phyloP scores from a whole-genome alignment of 371 early-diverging fungal genomes.

The Lichtheimia corymbifera region DNA sequence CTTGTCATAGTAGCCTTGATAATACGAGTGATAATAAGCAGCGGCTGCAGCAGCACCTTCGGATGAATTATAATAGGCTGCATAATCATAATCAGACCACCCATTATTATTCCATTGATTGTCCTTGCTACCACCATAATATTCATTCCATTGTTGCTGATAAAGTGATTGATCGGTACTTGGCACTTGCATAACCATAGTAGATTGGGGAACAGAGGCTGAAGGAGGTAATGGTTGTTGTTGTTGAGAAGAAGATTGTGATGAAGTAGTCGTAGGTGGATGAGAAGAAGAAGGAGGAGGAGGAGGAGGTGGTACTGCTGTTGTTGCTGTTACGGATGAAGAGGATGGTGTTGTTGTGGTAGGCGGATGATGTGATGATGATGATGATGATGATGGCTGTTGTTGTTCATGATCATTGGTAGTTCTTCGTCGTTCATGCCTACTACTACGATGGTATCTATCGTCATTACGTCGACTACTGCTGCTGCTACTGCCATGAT shows the following conservation, averaged over 20 bases:
- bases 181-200: too few species aligned
- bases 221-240: background rate
- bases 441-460: conserved; percentile 3
- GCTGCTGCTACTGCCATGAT: background rate
- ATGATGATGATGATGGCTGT: conserved; percentile 14
- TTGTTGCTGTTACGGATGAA: background rate
- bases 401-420: conserved; percentile 15
- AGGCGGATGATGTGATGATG: conserved; percentile 10
- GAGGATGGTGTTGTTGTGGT: conserved; percentile 5
- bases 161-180: too few species aligned
- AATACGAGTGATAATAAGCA: background rate
- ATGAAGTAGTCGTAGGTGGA: background rate
- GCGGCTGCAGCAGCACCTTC: conserved; percentile 1
- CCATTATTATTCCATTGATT: background rate
- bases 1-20: background rate
- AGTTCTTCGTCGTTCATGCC: conserved; percentile 10
- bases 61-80: background rate
- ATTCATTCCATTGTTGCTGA: background rate
- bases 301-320: background rate
- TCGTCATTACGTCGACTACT: conserved; percentile 4
- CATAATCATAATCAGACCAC: background rate
- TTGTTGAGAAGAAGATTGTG: background rate
- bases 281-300: background rate
- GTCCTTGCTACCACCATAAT: too few species aligned
- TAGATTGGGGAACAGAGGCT: background rate